These are phyloP conservation scores for Erodium moschatum DNA, from an alignment of 441 rosid species.

Conservation along the genomic window DNA sequence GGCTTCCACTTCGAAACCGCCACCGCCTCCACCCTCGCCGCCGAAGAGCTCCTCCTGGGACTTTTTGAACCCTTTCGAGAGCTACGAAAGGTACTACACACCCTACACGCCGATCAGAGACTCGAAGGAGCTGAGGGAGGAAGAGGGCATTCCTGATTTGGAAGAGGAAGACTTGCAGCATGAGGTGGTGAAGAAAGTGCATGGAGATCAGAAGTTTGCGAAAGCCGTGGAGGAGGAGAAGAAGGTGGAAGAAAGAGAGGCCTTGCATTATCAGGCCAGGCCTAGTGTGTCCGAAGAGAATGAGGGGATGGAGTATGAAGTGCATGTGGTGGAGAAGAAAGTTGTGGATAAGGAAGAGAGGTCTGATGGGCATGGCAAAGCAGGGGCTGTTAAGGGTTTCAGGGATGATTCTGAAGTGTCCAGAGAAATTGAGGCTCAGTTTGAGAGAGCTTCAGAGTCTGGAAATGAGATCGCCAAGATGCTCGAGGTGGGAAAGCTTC, in stretches of 20 bases:
- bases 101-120: conserved; percentile 50
- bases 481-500: conserved; percentile 81
- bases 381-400: conserved; percentile 27
- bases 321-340: conserved; percentile 57
- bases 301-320: conserved; percentile 37
- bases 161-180: conserved; percentile 61
- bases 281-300: conserved; percentile 38
- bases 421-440: conserved; percentile 55
- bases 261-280: conserved; percentile 49
- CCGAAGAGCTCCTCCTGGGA: conserved; percentile 65
- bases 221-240: conserved; percentile 30
- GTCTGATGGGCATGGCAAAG: conserved; percentile 36
- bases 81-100: conserved; percentile 36
- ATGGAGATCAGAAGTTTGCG: conserved; percentile 39
- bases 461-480: conserved; percentile 68
- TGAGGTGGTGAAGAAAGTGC: conserved; percentile 70
- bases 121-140: conserved; percentile 74
- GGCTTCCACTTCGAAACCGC: conserved; percentile 45
- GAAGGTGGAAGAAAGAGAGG: conserved; percentile 30
- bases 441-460: conserved; percentile 67
- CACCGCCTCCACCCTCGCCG: conserved; percentile 78
- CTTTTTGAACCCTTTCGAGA: conserved; percentile 55
- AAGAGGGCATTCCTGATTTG: conserved; percentile 89
- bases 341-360: conserved; percentile 41
- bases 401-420: conserved; percentile 49